phyloP scores from a whole-genome alignment of 805 yeast species.

The Saccharomyces jurei region DNA sequence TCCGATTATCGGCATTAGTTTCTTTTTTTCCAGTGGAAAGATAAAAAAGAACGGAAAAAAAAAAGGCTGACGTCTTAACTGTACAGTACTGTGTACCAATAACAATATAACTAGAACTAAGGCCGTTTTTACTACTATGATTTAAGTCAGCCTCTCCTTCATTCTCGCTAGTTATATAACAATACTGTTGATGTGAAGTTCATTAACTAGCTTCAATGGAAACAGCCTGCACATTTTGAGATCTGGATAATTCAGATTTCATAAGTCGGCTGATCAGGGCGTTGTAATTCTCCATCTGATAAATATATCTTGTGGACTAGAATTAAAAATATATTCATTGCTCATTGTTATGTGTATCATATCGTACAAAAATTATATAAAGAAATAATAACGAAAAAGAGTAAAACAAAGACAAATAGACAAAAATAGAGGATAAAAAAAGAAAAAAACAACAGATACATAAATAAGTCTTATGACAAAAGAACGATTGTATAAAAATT shows the following conservation, averaged over 20 bases:
- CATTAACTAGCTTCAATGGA: neutral
- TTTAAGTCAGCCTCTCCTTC: neutral
- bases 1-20: neutral
- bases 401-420: neutral
- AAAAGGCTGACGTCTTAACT: neutral
- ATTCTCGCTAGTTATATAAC: no score
- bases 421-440: neutral
- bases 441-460: neutral
- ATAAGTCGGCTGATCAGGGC: no score
- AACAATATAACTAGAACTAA: neutral
- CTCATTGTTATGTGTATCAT: conserved; percentile 2
- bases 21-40: neutral
- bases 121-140: neutral
- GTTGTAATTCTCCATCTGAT: neutral
- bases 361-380: conserved; percentile 7
- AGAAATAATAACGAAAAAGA: neutral
- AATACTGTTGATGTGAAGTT: neutral
- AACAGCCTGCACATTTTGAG: neutral
- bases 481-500: neutral
- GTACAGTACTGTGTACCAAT: neutral
- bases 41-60: neutral
- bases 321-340: neutral
- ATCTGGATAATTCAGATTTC: neutral
- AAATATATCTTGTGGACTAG: neutral
- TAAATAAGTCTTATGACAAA: neutral